Conservation (phyloP, 1,284 basidiomycete genomes). For the Stereum hirsutum region DNA sequence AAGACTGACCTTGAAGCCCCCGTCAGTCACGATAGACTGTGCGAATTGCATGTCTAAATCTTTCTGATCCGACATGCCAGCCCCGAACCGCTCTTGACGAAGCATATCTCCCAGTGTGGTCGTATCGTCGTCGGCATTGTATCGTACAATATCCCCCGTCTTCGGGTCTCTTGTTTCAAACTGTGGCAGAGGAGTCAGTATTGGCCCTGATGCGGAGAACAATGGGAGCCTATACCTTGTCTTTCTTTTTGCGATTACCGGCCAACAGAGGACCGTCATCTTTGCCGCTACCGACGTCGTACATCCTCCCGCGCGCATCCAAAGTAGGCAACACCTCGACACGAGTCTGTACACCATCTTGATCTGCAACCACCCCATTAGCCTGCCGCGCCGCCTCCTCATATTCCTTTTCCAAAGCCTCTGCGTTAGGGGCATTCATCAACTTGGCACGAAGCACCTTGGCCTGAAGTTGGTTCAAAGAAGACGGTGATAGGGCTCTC, state of each 20-base stretch:
- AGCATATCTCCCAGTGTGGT: constrained; percentile 86
- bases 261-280: constrained; percentile 37
- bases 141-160: constrained; percentile 79
- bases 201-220: neutral
- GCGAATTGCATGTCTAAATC: constrained; percentile 88
- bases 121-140: constrained; percentile 86
- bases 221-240: constrained; percentile 52
- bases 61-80: constrained; percentile 86
- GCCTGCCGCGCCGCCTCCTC: constrained; percentile 54
- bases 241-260: constrained; percentile 72
- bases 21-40: constrained; percentile 78
- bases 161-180: constrained; percentile 85
- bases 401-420: constrained; percentile 75
- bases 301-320: constrained; percentile 79
- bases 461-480: constrained; percentile 90
- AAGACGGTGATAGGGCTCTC: constrained; percentile 58
- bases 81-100: constrained; percentile 86
- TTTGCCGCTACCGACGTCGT: constrained; percentile 79
- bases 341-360: constrained; percentile 40
- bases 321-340: constrained; percentile 88
- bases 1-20: constrained; percentile 67
- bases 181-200: constrained; percentile 15
- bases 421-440: constrained; percentile 66
- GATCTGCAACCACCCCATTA: constrained; percentile 29
- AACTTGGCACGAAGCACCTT: constrained; percentile 88